Evolutionary conservation across 305 asterid genomes (phyloP).

Genomic region (Petunia hybrid): DNA sequence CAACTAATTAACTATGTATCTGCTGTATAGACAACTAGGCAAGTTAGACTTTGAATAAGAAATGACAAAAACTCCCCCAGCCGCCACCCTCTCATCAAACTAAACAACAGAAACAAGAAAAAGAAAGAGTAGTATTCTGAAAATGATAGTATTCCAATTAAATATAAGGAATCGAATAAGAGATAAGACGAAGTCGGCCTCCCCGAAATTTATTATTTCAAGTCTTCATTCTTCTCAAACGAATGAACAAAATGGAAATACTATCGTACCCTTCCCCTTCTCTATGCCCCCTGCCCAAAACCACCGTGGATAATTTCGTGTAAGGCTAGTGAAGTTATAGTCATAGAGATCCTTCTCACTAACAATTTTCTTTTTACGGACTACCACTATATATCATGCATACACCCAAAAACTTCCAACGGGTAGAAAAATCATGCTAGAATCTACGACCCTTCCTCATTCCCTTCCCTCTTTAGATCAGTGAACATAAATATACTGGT

Average conservation of each 20-base stretch:
- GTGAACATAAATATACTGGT: not conserved
- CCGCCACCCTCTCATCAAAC: not conserved
- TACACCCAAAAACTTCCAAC: too few relatives aligned
- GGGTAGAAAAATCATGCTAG: not conserved
- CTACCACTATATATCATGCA: not conserved
- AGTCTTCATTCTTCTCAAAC: not conserved
- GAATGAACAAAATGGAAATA: not conserved
- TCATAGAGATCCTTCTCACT: not conserved
- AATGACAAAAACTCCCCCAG: not conserved
- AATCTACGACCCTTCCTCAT: not conserved
- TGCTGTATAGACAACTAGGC: not conserved
- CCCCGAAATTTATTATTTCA: not conserved
- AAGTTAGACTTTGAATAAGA: not conserved
- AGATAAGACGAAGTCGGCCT: conserved; percentile 22
- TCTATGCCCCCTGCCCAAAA: not conserved
- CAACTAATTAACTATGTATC: not conserved
- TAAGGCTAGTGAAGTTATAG: not conserved
- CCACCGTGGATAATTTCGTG: too few relatives aligned
- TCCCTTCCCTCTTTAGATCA: not conserved
- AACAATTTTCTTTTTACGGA: not conserved
- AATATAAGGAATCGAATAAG: not conserved
- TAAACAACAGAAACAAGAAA: not conserved
- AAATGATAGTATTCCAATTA: not conserved
- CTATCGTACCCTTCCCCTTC: not conserved
- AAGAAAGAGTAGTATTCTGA: not conserved